These are phyloP conservation scores for Urochloa ruziziensis DNA, from an alignment of 176 grass and related monocot genomes.

Conservation along the genomic window DNA sequence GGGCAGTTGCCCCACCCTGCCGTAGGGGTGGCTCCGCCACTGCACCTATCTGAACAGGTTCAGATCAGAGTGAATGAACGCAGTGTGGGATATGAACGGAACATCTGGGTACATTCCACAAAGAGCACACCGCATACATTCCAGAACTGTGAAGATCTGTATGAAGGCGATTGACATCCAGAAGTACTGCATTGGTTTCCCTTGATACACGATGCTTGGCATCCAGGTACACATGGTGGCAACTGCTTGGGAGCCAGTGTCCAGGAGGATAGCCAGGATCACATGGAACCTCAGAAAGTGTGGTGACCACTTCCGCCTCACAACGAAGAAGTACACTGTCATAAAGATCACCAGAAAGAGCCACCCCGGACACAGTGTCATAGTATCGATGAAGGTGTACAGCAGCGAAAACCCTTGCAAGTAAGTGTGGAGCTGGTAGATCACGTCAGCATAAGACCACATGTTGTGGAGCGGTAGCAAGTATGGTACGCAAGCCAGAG, in stretches of 20 bases:
- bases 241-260: slow-evolving; percentile 74
- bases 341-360: slow-evolving; percentile 68
- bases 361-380: slow-evolving; percentile 77
- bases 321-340: slow-evolving; percentile 74
- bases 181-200: slow-evolving; percentile 62
- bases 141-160: slow-evolving; percentile 75
- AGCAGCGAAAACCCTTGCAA: slow-evolving; percentile 69
- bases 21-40: too few species aligned
- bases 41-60: slow-evolving; percentile 82
- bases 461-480: slow-evolving; percentile 88
- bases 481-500: slow-evolving; percentile 80
- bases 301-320: slow-evolving; percentile 75
- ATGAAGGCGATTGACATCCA: slow-evolving; percentile 72
- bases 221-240: slow-evolving; percentile 87
- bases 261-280: slow-evolving; percentile 77
- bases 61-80: slow-evolving; percentile 85
- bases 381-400: slow-evolving; percentile 81
- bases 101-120: slow-evolving; percentile 75
- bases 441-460: slow-evolving; percentile 77
- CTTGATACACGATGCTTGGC: slow-evolving; percentile 66
- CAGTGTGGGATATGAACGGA: slow-evolving; percentile 74
- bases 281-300: slow-evolving; percentile 95
- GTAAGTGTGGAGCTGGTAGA: slow-evolving; percentile 73
- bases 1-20: too few species aligned
- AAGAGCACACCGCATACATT: slow-evolving; percentile 82